These are phyloP conservation scores for Dactylellina parvicollis DNA, from an alignment of 2,329 filamentous ascomycete species.

Conservation along the genomic window DNA sequence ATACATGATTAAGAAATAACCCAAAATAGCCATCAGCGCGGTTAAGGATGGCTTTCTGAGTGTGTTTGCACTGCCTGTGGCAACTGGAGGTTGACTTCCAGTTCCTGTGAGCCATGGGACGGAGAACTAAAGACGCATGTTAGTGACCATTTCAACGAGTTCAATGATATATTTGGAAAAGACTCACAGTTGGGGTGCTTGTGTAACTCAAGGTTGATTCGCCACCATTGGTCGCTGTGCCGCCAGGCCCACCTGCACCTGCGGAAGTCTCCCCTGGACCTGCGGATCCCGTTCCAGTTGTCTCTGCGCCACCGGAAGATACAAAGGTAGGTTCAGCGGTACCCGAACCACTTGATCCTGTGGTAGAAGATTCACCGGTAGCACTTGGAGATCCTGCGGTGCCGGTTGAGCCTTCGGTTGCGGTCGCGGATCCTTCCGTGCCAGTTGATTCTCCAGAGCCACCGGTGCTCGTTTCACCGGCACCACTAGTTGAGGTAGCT, in stretches of 20 bases:
- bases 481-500: too few relatives aligned
- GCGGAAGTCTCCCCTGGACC: constrained; percentile 9
- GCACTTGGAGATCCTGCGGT: not conserved
- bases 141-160: not conserved
- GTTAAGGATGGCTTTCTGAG: constrained; percentile 28
- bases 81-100: constrained; percentile 11
- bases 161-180: not conserved
- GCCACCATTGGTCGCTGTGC: not conserved
- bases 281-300: constrained; percentile 10
- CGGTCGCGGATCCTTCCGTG: not conserved
- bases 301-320: not conserved
- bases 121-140: not conserved
- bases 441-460: too few relatives aligned
- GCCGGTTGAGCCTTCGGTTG: not conserved
- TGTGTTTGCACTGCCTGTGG: constrained; percentile 41
- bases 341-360: not conserved
- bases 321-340: constrained; percentile 18
- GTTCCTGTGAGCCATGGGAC: not conserved
- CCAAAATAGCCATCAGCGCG: constrained; percentile 18
- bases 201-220: constrained; percentile 4
- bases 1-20: constrained; percentile 38
- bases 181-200: constrained; percentile 8
- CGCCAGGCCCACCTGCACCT: constrained; percentile 8
- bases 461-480: too few relatives aligned
- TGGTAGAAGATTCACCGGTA: not conserved